Base-by-base conservation (phyloP, 139 green algal genomes). In the Nannochloris sp. region DNA sequence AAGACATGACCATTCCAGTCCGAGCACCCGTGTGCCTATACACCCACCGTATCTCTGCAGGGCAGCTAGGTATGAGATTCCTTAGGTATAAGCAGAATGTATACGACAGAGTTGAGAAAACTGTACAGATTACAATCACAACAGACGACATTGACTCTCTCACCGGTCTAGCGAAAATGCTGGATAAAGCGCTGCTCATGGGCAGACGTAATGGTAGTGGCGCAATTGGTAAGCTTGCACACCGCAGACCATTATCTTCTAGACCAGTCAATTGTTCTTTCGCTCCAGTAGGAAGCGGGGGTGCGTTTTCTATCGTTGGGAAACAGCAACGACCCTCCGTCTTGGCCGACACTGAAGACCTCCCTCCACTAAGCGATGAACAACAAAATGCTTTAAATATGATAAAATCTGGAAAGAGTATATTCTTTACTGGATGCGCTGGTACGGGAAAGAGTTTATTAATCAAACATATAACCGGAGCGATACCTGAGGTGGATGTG, bases 381-480 rank as follows among this genome's bases (percentile, higher is more conserved):
- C 79, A 85, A 67, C 63, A 65, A 62, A 23, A 29, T 4, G 66
- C 75, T 32, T 37, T 80, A 32, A 44, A 79, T 44, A 59, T 73
- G 27, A 57, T 57, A 15, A 45, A 57, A 37, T 38, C 36, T 0
- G 77, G 77, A 2, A 65, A 71, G 29, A 75, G 27, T 58, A 72
- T 86, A 25, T 86, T 86, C 56, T 86, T 86, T 68, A 86, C 79
- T 23, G 82, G 79, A 15, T 70, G 45, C 34, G 84, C 82, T 30
- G 84, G 84, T 4, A 86, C 79, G 0, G 85, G 85, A n/a, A 92
- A 92, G 67, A 81, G 72, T 2, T 57, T 85, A 51, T 42, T 89
- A 60, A 62, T 92, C 53, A 60, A 71, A 15, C 56, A 81, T 68
- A 66, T 87, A 5, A 51, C 85, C 33, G 15, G 46, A 13, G 53